These are phyloP conservation scores for Citrus hindsii DNA, from an alignment of 345 rosid species.

Conservation along the genomic window DNA sequence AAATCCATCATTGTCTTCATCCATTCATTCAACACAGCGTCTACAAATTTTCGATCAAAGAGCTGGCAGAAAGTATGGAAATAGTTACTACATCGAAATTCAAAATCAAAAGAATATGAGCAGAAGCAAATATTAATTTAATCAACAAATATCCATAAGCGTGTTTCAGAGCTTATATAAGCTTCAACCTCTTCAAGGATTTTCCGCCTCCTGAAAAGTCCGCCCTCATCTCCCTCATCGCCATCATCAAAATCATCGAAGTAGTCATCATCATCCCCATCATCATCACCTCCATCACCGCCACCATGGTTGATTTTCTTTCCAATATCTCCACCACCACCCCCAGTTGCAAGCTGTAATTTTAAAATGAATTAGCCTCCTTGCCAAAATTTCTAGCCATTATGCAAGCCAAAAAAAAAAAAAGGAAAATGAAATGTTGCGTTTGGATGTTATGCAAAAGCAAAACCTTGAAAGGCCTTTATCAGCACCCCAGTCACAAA, in stretches of 20 bases:
- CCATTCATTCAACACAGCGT: constrained; percentile 95
- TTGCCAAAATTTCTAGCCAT: neutral
- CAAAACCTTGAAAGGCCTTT: neutral
- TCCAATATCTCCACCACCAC: constrained; percentile 95
- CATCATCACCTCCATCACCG: constrained; percentile 96
- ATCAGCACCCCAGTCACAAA: neutral
- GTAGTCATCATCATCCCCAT: constrained; percentile 92
- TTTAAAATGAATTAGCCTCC: constrained; percentile 19
- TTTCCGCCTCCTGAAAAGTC: constrained; percentile 77
- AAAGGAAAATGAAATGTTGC: neutral
- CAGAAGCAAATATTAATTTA: neutral
- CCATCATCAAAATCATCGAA: constrained; percentile 90
- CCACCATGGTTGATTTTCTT: constrained; percentile 82
- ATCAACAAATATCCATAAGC: neutral
- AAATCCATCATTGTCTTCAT: constrained; percentile 90
- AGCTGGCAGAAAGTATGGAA: constrained; percentile 47
- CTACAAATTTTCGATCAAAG: constrained; percentile 86
- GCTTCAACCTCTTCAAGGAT: constrained; percentile 77
- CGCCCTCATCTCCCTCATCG: constrained; percentile 88
- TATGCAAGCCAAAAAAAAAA: neutral
- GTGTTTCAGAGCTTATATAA: neutral
- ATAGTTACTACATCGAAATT: constrained; percentile 6
- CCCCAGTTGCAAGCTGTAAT: constrained; percentile 77
- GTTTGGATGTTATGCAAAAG: neutral
- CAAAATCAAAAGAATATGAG: neutral